phyloP scores from a whole-genome alignment of 768 basidiomycete genomes.

The Thelephora ganbajun region DNA sequence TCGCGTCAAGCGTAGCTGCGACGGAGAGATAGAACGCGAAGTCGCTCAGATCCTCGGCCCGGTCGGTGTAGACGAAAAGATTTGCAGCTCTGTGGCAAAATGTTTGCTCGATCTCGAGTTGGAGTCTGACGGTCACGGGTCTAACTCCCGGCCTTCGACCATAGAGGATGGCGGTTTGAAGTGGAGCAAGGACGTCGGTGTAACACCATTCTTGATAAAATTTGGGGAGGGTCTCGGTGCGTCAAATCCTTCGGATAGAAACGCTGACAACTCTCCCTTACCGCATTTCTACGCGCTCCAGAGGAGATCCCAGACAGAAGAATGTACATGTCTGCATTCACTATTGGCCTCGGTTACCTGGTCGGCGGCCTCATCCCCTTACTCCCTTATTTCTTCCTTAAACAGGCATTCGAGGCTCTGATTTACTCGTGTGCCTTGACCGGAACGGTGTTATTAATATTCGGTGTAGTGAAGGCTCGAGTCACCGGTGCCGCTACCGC shows the following conservation, averaged over 20 bases:
- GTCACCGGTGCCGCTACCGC: constrained; percentile 64
- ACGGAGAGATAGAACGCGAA: constrained; percentile 94
- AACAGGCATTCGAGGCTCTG: constrained; percentile 50
- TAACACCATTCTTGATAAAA: constrained; percentile 89
- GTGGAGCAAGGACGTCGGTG: constrained; percentile 69
- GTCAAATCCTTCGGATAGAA: constrained; percentile 12
- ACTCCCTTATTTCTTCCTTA: constrained; percentile 83
- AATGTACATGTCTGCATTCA: constrained; percentile 83
- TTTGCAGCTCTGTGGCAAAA: constrained; percentile 67
- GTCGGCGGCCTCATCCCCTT: constrained; percentile 89
- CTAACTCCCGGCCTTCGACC: not conserved
- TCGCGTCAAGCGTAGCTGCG: constrained; percentile 80
- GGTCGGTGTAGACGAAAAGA: constrained; percentile 75
- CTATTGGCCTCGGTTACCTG: constrained; percentile 91
- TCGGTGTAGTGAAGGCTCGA: constrained; percentile 83
- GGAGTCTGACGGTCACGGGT: constrained; percentile 12
- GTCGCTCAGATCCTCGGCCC: constrained; percentile 80
- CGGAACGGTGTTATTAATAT: constrained; percentile 72
- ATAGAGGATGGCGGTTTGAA: constrained; percentile 49
- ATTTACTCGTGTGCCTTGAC: constrained; percentile 72
- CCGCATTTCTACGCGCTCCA: constrained; percentile 11
- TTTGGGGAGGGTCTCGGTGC: constrained; percentile 87
- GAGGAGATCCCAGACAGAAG: constrained; percentile 83
- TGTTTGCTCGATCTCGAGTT: constrained; percentile 58
- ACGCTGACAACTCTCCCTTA: not conserved